A percentile compares a stretch with the other conserved stretches of the same genome.
These are phyloP conservation scores for Aspergillus saccharolyticus DNA, from an alignment of 495 filamentous ascomycete genomes.

Conservation along the genomic window DNA sequence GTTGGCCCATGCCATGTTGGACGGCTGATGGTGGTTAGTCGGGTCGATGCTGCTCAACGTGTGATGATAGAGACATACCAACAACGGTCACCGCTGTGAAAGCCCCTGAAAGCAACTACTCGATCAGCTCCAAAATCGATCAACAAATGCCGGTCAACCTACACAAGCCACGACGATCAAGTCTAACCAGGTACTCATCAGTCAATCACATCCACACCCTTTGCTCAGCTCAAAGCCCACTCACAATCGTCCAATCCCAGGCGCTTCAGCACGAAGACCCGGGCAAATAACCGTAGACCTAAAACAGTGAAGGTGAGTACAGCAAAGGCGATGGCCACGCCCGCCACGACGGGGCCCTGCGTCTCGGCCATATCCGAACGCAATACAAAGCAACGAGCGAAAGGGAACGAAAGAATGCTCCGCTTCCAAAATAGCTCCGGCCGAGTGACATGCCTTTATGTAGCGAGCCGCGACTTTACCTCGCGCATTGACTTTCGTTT, in stretches of 20 bases:
- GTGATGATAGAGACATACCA: slow-evolving; percentile 19
- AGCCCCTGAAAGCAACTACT: slow-evolving; percentile 31
- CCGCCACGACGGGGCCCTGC: slow-evolving; percentile 28
- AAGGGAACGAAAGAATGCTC: neutral
- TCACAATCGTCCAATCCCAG: slow-evolving; percentile 37
- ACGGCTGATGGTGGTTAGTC: slow-evolving; percentile 20
- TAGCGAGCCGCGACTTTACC: neutral
- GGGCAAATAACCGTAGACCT: slow-evolving; percentile 32
- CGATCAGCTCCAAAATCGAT: neutral
- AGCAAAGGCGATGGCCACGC: slow-evolving; percentile 33
- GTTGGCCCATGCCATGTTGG: slow-evolving; percentile 31
- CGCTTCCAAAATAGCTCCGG: neutral
- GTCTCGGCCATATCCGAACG: slow-evolving; percentile 17
- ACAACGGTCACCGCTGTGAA: slow-evolving; percentile 32
- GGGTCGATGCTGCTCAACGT: slow-evolving; percentile 5
- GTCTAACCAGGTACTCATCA: slow-evolving; percentile 20
- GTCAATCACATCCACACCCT: neutral
- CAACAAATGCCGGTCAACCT: slow-evolving; percentile 10
- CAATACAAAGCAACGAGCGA: neutral
- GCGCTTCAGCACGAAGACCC: slow-evolving; percentile 29
- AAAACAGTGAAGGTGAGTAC: slow-evolving; percentile 31
- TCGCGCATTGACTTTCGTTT: neutral
- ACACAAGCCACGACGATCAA: slow-evolving; percentile 35
- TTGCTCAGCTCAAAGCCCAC: slow-evolving; percentile 11
- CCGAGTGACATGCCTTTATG: neutral